Evolutionary conservation across 345 rosid species (phyloP).

Genomic region (Cardamine occulta): DNA sequence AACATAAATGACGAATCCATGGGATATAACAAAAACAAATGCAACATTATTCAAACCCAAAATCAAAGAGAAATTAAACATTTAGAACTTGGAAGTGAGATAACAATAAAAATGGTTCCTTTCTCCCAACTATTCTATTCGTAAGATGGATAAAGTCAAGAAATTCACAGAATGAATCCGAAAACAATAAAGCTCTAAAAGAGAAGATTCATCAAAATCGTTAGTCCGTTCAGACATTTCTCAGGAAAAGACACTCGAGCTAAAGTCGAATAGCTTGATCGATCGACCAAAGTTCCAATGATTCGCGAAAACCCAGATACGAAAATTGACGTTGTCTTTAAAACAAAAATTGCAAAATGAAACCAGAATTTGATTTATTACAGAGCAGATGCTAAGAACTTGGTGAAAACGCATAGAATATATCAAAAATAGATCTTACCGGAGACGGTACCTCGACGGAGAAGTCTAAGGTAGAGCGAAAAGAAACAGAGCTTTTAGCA

Average conservation of each 20-base stretch:
- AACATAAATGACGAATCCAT: conserved; percentile 10
- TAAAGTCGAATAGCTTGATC: neutral
- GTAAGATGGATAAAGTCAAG: neutral
- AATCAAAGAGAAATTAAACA: neutral
- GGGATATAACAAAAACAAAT: neutral
- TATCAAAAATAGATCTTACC: conserved; percentile 17
- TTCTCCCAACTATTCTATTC: conserved; percentile 2
- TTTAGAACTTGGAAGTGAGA: neutral
- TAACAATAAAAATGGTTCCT: neutral
- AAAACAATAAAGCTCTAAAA: conserved; percentile 9
- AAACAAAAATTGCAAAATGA: neutral
- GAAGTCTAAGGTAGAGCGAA: conserved; percentile 25
- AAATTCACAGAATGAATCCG: conserved; percentile 10
- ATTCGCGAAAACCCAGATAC: conserved; percentile 7
- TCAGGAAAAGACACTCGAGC: neutral
- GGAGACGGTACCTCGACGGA: conserved; percentile 27
- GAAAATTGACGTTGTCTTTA: neutral
- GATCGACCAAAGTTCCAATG: conserved; percentile 12
- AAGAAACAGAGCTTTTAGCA: neutral
- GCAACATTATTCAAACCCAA: neutral
- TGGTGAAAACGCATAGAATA: neutral
- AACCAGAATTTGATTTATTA: neutral
- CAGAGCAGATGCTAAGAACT: neutral
- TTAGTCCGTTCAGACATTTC: neutral
- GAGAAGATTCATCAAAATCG: neutral